Base-by-base conservation (phyloP, 768 basidiomycete genomes). In the Filobasidium wieringae region DNA sequence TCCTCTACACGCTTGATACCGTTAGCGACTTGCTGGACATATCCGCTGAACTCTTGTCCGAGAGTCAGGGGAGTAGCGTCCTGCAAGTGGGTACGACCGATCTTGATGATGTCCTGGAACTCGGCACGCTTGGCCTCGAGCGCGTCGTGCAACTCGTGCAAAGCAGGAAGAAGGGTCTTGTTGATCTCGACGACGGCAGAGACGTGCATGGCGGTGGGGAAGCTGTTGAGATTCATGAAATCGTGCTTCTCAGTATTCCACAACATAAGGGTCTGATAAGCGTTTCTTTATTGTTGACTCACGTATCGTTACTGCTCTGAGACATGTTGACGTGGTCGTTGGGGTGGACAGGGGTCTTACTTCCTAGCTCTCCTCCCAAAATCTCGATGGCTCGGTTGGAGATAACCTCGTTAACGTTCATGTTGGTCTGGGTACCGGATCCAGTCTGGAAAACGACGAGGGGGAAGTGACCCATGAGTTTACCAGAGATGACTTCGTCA, bases 321-420 rank as follows among this genome's bases (percentile, higher is more conserved):
- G 88, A 90, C 87, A 86, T 93, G 79, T 99, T 99, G 67, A 96
- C 92, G 76, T 99, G 95, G 71, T 99, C 95, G 74, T 99, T 99
- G 34, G 95, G 95, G 73, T 99, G 95, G 1, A 99, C 92, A 8
- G 95, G 95, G 67, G 80, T 88, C 80, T 97, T 99, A 45, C 87
- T 89, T 32, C 95, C 95, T 57, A 96, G 79, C 76, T 91, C 80
- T 17, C 95, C 95, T 7, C 95, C 95, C 60, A 97, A 83, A 61
- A 95, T 77, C 77, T 99, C 90, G 69, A 97, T 99, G 32, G 95
- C 95, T 59, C 93, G 84, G 75, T 99, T 99, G 26, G 92, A 93
- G 70, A 99, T 92, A 67, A 96, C 92, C 82, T 99, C 95, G 73
- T 99, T 99, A 60, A 82, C 88, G 74, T 88, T 99, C 95, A 99